These are phyloP conservation scores for Cordyceps sp. DNA, from an alignment of 2,329 filamentous ascomycete genomes.

Conservation along the genomic window DNA sequence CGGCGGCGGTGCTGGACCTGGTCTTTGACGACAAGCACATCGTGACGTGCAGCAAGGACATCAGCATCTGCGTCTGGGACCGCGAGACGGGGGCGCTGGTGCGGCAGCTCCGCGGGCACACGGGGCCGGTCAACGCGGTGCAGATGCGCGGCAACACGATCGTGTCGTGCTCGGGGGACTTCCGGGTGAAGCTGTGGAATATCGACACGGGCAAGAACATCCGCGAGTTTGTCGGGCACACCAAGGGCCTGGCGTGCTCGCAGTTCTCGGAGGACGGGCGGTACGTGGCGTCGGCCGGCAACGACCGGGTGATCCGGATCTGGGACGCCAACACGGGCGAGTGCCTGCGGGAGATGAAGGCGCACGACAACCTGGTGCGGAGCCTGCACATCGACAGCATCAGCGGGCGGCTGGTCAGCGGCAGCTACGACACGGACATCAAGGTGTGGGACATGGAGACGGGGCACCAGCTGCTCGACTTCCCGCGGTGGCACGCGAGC, in stretches of 20 bases:
- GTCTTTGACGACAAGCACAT: slow-evolving; percentile 87
- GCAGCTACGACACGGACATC: slow-evolving; percentile 88
- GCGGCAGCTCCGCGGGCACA: slow-evolving; percentile 69
- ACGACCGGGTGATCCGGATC: slow-evolving; percentile 88
- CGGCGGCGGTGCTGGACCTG: slow-evolving; percentile 80
- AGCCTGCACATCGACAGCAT: slow-evolving; percentile 80
- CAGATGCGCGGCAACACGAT: slow-evolving; percentile 87
- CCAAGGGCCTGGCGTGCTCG: slow-evolving; percentile 85
- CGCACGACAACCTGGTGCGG: slow-evolving; percentile 74
- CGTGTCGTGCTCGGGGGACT: slow-evolving; percentile 87
- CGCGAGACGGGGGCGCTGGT: slow-evolving; percentile 60
- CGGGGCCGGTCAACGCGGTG: slow-evolving; percentile 88
- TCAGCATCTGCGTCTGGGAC: slow-evolving; percentile 88
- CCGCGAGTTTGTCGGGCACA: slow-evolving; percentile 79
- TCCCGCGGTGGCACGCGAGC: slow-evolving; percentile 88
- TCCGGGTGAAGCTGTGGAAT: slow-evolving; percentile 89
- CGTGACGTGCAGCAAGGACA: slow-evolving; percentile 93
- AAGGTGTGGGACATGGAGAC: slow-evolving; percentile 83
- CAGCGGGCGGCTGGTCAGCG: slow-evolving; percentile 74
- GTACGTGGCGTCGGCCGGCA: slow-evolving; percentile 84
- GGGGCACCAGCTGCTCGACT: slow-evolving; percentile 62
- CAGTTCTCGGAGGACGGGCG: slow-evolving; percentile 94
- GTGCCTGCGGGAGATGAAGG: slow-evolving; percentile 62
- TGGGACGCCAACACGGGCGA: slow-evolving; percentile 88
- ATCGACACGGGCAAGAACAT: slow-evolving; percentile 76